Percentiles rank a stretch among this genome's conserved stretches.
phyloP scores from a whole-genome alignment of 2,329 filamentous ascomycete genomes.

The Talaromyces islandicus region DNA sequence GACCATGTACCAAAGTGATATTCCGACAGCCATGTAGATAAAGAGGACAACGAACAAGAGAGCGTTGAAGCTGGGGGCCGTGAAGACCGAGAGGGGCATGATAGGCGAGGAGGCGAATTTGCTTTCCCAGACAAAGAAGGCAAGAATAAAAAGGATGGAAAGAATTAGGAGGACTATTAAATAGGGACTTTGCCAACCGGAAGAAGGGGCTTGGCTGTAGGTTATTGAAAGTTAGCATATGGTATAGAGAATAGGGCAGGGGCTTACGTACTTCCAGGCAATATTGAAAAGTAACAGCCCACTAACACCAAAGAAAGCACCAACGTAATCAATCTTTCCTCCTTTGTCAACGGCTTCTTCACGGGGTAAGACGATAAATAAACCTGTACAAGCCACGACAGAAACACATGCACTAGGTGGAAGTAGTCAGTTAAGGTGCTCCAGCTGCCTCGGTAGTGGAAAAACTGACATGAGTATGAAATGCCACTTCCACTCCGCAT shows the following conservation, averaged over 20 bases:
- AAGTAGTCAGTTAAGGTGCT: neutral
- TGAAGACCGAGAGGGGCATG: constrained; percentile 42
- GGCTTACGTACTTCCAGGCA: constrained; percentile 42
- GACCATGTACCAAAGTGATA: constrained; percentile 44
- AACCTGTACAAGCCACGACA: constrained; percentile 15
- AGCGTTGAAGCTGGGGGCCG: constrained; percentile 38
- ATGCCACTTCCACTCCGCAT: constrained; percentile 35
- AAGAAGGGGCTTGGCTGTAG: constrained; percentile 37
- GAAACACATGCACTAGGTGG: constrained; percentile 18
- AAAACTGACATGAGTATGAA: constrained; percentile 34
- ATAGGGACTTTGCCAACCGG: constrained; percentile 41
- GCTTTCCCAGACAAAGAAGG: constrained; percentile 35
- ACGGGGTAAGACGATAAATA: constrained; percentile 21
- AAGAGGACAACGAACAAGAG: constrained; percentile 41
- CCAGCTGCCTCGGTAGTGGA: neutral
- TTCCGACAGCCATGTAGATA: constrained; percentile 45
- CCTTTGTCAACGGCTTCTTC: constrained; percentile 22
- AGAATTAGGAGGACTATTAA: constrained; percentile 35
- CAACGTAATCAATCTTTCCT: constrained; percentile 38
- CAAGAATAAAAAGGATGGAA: constrained; percentile 28
- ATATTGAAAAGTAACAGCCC: constrained; percentile 46
- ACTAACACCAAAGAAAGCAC: constrained; percentile 32
- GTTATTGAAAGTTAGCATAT: neutral
- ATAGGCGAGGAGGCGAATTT: constrained; percentile 35
- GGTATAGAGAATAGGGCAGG: neutral